Base-by-base conservation (phyloP, 2,329 filamentous ascomycete genomes). In the Trichophaea hybrida region DNA sequence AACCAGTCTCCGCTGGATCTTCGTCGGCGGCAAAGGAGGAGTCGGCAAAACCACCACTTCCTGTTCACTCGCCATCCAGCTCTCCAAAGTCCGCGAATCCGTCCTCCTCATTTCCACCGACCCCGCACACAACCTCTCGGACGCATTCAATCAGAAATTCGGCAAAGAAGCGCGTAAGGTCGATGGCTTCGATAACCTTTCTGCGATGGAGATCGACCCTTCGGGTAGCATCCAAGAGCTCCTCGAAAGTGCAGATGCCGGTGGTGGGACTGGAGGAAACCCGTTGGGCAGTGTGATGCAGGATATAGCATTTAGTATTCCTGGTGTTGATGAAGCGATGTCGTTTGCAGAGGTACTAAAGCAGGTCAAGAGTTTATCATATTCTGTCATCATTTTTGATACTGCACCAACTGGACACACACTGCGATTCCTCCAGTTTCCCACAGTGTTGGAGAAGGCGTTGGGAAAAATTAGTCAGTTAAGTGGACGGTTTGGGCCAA, bases 21-120 rank as follows among this genome's bases (percentile, higher is more conserved):
- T 98, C 70, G 93, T 98, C 62, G 93, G 93, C 70, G 93, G 93
- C 67, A 98, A 98, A 76, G 93, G 93, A 70, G 93, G 93, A 72
- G 93, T 98, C 50, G 93, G 93, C 73, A 98, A 98, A 78, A 98
- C 93, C 33, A 98, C 93, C n/a, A 98, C 93, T 13, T 97, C 91
- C 6, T 98, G 93, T 76, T 96, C 91, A 7, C 85, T 98, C 66
- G 93, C 93, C 65, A 97, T 98, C 72, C 93, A 98, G 75, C 87
- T 98, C 66, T 89, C 93, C 69, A 89, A 86, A 74, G 88, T 89
- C 69, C 88, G 93, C 74, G 91, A 91, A 75, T 94, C 87, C 63
- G 93, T 98, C 63, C 82, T 98, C 60, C 85, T 98, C 72, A 98
- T 98, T 76, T 96, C 90, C 43, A 98, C 93, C 69, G 93, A 98